These are phyloP conservation scores for Hypoxylon sp. DNA, from an alignment of 2,329 filamentous ascomycete genomes.

Conservation along the genomic window DNA sequence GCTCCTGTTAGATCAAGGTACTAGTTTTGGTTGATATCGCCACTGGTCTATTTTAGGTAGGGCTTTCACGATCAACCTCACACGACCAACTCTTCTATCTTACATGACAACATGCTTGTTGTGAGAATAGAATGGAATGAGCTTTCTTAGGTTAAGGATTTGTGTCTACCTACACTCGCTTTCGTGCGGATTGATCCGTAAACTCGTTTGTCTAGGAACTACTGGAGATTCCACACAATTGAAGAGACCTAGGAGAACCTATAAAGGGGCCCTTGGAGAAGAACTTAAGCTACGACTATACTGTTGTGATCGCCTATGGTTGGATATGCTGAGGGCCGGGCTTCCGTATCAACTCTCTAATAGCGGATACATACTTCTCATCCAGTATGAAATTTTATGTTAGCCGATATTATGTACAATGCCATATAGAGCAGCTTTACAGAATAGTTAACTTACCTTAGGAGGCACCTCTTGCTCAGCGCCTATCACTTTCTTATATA, in stretches of 20 bases:
- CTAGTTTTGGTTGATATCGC: neutral
- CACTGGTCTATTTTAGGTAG: neutral
- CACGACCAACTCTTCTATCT: neutral
- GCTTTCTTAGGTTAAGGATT: neutral
- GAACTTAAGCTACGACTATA: neutral
- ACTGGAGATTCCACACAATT: too few species aligned
- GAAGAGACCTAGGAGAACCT: neutral
- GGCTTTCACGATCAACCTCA: neutral
- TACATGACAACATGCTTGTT: neutral
- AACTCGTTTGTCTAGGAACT: neutral
- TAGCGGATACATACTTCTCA: too few species aligned
- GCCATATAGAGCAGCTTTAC: too few species aligned
- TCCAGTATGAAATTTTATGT: too few species aligned
- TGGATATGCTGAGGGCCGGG: neutral
- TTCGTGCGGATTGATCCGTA: neutral
- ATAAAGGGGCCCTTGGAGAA: neutral
- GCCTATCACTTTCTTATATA: too few species aligned
- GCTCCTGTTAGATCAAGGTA: neutral
- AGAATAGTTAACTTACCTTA: too few species aligned
- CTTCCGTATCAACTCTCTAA: neutral
- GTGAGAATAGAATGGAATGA: neutral
- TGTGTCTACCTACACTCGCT: neutral
- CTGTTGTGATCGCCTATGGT: neutral
- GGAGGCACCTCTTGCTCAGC: neutral
- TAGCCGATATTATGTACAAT: too few species aligned